These are phyloP conservation scores for Trichoderma reesei DNA, from an alignment of 495 filamentous ascomycete species.

Conservation along the genomic window DNA sequence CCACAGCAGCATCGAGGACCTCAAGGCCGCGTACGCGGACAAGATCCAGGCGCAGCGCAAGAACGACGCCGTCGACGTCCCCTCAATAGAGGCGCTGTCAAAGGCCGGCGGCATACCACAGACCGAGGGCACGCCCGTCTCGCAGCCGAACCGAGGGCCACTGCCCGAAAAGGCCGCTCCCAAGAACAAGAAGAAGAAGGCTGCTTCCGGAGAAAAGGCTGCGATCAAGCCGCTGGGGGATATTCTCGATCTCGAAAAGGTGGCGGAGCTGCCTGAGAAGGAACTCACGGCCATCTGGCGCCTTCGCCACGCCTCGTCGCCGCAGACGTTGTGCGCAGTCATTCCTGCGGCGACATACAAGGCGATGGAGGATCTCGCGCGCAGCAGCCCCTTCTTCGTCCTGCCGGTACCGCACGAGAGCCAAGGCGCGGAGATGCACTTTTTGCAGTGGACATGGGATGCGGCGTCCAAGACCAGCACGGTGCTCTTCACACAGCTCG, in stretches of 20 bases:
- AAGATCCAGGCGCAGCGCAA: conserved; percentile 60
- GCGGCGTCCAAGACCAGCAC: conserved; percentile 56
- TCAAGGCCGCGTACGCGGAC: conserved; percentile 74
- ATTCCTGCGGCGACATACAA: conserved; percentile 64
- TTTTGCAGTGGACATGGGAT: conserved; percentile 66
- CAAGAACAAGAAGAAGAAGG: not conserved
- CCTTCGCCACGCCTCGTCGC: conserved; percentile 63
- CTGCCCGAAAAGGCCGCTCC: conserved; percentile 21
- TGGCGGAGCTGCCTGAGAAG: conserved; percentile 56
- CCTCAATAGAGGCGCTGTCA: conserved; percentile 38
- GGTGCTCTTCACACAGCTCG: conserved; percentile 85
- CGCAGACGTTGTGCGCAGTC: conserved; percentile 67
- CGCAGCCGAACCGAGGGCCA: conserved; percentile 12
- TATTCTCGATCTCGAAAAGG: conserved; percentile 76
- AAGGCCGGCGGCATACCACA: conserved; percentile 23
- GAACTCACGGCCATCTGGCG: conserved; percentile 89
- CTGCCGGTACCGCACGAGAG: conserved; percentile 70
- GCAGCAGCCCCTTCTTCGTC: conserved; percentile 75
- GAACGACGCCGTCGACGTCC: conserved; percentile 32
- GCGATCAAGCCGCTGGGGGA: conserved; percentile 72
- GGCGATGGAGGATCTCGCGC: conserved; percentile 56
- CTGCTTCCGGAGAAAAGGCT: conserved; percentile 24
- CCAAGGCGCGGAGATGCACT: conserved; percentile 73
- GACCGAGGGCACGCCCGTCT: conserved; percentile 9
- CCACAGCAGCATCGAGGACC: conserved; percentile 57